Conservation (phyloP, 129 eudicot species). For the Helichrysum umbraculigerum region DNA sequence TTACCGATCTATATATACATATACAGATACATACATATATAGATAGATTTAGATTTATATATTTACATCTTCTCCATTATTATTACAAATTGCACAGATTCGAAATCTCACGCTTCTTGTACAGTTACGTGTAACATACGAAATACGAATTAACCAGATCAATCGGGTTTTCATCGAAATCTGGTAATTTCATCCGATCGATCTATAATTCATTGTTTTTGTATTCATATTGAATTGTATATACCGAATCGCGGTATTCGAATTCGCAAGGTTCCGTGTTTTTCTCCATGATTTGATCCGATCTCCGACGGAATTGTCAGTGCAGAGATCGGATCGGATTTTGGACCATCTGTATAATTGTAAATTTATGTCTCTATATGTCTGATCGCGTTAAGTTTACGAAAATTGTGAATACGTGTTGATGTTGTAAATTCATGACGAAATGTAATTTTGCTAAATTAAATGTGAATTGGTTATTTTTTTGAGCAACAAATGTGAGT, state of each 20-base stretch:
- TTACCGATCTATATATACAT: constrained; percentile 5
- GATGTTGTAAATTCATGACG: constrained; percentile 19
- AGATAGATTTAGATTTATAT: not conserved
- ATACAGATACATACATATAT: no score
- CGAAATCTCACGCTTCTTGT: constrained; percentile 21
- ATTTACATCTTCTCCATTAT: not conserved
- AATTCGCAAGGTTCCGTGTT: constrained; percentile 13
- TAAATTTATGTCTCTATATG: not conserved
- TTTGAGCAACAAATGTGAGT: not conserved
- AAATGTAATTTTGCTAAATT: constrained; percentile 14
- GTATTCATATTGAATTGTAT: not conserved
- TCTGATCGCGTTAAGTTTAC: constrained; percentile 21
- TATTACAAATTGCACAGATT: constrained; percentile 3
- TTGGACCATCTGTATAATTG: not conserved
- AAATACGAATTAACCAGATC: constrained; percentile 29
- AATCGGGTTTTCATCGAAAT: constrained; percentile 13
- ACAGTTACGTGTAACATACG: constrained; percentile 32
- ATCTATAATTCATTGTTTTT: not conserved
- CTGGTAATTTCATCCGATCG: constrained; percentile 38
- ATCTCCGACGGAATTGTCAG: constrained; percentile 24
- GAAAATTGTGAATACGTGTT: not conserved
- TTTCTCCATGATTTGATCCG: constrained; percentile 24
- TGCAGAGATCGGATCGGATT: constrained; percentile 43
- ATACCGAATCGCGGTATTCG: constrained; percentile 4
- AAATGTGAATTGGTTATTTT: constrained; percentile 14